Conservation (phyloP, 306 rosid species). For the Abrus pulchellus region DNA sequence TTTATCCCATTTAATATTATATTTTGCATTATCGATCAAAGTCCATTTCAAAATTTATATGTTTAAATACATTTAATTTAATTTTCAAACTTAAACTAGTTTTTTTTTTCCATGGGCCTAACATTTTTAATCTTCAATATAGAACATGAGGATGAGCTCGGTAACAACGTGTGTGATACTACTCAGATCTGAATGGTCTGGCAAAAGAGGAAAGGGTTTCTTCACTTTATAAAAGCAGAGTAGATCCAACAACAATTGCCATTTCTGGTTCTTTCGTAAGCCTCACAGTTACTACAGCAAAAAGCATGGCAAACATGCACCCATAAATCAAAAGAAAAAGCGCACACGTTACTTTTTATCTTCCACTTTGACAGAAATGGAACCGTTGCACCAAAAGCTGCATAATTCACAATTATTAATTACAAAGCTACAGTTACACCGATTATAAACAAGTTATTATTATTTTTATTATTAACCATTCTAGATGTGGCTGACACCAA, state of each 20-base stretch:
- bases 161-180: neutral
- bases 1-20: too few species aligned
- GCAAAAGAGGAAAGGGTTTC: constrained; percentile 22
- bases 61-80: too few species aligned
- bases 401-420: neutral
- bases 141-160: neutral
- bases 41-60: too few species aligned
- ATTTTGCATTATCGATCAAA: too few species aligned
- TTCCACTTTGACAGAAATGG: neutral
- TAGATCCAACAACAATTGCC: constrained; percentile 19
- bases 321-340: neutral
- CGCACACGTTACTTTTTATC: neutral
- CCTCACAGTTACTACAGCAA: neutral
- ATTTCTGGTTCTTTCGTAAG: neutral
- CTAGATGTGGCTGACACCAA: too few species aligned
- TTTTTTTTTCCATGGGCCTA: neutral
- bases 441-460: neutral
- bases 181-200: neutral
- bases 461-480: too few species aligned
- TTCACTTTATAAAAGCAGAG: constrained; percentile 25
- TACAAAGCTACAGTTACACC: neutral
- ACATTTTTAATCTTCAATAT: neutral
- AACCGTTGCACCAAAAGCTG: neutral
- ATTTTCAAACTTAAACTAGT: too few species aligned
- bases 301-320: neutral